Percentiles rank a stretch among this genome's conserved stretches.
Evolutionary conservation across 2,329 filamentous ascomycete species (phyloP).

Genomic region (Ceratocystis alfenasii): DNA sequence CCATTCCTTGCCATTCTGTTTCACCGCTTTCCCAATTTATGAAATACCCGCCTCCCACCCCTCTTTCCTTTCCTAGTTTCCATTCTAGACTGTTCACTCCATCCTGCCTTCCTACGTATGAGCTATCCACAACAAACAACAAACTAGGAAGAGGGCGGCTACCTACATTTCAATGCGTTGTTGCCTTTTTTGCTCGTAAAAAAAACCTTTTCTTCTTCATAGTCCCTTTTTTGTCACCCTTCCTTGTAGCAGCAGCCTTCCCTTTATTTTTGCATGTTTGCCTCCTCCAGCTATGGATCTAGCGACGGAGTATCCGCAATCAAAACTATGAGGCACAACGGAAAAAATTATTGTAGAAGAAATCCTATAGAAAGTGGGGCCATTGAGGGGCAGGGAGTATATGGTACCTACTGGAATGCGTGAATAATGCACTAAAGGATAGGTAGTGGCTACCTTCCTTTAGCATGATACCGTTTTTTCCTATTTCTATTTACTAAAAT

Average conservation of each 20-base stretch:
- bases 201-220: neutral
- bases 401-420: neutral
- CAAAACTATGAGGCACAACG: conserved; percentile 6
- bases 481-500: neutral
- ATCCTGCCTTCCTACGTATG: neutral
- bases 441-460: neutral
- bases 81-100: conserved; percentile 13
- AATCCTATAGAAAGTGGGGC: neutral
- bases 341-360: neutral
- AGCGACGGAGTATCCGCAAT: conserved; percentile 15
- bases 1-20: neutral
- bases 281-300: conserved; percentile 10
- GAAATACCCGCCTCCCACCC: conserved; percentile 9
- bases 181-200: neutral
- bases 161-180: conserved; percentile 9
- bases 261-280: conserved; percentile 6
- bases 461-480: neutral
- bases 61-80: conserved; percentile 15
- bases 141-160: neutral
- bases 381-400: neutral
- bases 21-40: conserved; percentile 19
- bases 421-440: neutral
- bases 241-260: neutral
- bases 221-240: neutral
- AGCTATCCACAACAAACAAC: conserved; percentile 6